phyloP scores from a whole-genome alignment of 2,329 filamentous ascomycete genomes.

The Akanthomyces muscarius region DNA sequence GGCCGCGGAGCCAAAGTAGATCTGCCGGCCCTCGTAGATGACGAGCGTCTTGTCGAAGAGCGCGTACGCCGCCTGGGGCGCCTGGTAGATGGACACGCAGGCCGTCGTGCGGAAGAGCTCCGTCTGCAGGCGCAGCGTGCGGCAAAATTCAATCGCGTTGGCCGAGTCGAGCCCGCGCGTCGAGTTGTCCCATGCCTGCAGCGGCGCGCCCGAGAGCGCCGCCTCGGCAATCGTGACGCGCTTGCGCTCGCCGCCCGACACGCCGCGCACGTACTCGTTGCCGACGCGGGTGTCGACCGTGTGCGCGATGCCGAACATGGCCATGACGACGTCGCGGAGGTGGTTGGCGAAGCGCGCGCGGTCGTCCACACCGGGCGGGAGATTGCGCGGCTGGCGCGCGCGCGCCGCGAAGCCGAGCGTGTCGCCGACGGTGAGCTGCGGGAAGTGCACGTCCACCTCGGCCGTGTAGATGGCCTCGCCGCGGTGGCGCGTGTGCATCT shows the following conservation, averaged over 20 bases:
- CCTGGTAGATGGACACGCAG: constrained; percentile 52
- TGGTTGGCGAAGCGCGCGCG: constrained; percentile 52
- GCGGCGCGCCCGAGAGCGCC: constrained; percentile 22
- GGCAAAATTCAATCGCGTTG: constrained; percentile 47
- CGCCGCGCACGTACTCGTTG: constrained; percentile 50
- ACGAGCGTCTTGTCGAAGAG: constrained; percentile 63
- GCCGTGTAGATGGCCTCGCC: constrained; percentile 82
- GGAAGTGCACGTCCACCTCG: constrained; percentile 76
- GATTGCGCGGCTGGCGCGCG: constrained; percentile 57
- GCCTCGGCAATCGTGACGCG: constrained; percentile 31
- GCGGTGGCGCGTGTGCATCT: constrained; percentile 70
- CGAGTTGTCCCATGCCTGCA: constrained; percentile 40
- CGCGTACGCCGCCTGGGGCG: constrained; percentile 54
- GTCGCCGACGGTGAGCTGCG: constrained; percentile 68
- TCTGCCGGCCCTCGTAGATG: constrained; percentile 62
- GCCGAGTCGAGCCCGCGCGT: constrained; percentile 50
- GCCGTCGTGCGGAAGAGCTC: constrained; percentile 20
- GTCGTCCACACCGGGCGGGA: constrained; percentile 50
- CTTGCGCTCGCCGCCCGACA: constrained; percentile 47
- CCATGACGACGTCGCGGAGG: constrained; percentile 47
- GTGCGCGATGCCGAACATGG: constrained; percentile 29
- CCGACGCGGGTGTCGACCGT: constrained; percentile 50
- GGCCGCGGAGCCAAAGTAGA: constrained; percentile 60
- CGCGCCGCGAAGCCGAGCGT: constrained; percentile 71
- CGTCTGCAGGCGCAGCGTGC: constrained; percentile 20